A percentile compares a stretch with the other conserved stretches of the same genome.
Conservation (phyloP, 805 yeast genomes). For the Sporopachydermia lactativora region DNA sequence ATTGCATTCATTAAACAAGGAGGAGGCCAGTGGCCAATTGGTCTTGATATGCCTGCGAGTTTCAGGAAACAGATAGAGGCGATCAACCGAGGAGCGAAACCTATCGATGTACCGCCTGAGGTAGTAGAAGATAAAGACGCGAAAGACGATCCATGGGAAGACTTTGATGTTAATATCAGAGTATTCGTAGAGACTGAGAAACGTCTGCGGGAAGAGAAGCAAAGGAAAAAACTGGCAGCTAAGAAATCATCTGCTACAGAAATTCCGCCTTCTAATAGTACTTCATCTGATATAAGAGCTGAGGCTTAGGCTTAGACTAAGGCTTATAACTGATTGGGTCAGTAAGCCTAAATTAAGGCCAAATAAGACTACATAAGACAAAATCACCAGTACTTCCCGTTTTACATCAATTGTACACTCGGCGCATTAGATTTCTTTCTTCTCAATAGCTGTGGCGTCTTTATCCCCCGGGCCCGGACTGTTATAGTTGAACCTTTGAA, state of each 20-base stretch:
- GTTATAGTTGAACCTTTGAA: background rate
- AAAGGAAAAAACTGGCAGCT: background rate
- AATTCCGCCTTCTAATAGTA: background rate
- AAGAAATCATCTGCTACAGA: background rate
- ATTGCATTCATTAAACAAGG: conserved; percentile 22
- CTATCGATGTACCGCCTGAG: conserved; percentile 5
- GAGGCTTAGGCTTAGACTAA: no score
- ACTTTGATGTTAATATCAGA: conserved; percentile 60
- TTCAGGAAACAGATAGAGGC: conserved; percentile 18
- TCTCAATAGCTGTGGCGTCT: no score
- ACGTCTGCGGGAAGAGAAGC: conserved; percentile 31
- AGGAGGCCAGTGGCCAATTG: conserved; percentile 28
- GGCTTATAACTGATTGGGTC: no score
- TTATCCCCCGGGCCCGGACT: no score
- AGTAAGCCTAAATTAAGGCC: no score
- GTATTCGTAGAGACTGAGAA: conserved; percentile 81
- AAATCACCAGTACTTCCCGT: no score
- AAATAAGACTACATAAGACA: no score
- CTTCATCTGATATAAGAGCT: no score
- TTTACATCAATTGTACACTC: no score
- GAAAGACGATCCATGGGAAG: conserved; percentile 36
- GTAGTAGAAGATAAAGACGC: conserved; percentile 16
- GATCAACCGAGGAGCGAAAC: conserved; percentile 22
- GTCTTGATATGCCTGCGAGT: conserved; percentile 26
- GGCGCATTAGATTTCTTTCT: no score